These are phyloP conservation scores for Paecilomyces sp. DNA, from an alignment of 2,329 filamentous ascomycete species.

Conservation along the genomic window DNA sequence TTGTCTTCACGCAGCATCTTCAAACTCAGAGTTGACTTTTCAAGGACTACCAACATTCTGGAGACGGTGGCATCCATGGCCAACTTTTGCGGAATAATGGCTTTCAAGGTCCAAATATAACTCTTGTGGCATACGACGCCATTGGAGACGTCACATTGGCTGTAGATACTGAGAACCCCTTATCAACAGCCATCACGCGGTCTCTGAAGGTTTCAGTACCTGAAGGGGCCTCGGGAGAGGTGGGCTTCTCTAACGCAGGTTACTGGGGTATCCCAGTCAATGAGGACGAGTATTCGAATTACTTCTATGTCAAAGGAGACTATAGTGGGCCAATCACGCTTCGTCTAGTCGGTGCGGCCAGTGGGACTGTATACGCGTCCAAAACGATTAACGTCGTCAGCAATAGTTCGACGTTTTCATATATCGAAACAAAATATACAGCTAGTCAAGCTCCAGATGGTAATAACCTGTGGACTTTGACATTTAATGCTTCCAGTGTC, in stretches of 20 bases:
- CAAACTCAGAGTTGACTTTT: neutral
- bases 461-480: slow-evolving; percentile 48
- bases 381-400: slow-evolving; percentile 21
- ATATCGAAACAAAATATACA: slow-evolving; percentile 20
- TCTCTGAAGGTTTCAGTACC: slow-evolving; percentile 18
- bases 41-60: slow-evolving; percentile 30
- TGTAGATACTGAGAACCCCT: slow-evolving; percentile 15
- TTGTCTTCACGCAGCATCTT: neutral
- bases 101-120: slow-evolving; percentile 21
- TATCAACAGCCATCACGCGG: slow-evolving; percentile 20
- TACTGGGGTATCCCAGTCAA: slow-evolving; percentile 48
- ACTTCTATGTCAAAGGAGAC: slow-evolving; percentile 41
- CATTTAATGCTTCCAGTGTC: slow-evolving; percentile 39
- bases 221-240: slow-evolving; percentile 23
- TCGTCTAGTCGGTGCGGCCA: slow-evolving; percentile 33
- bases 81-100: slow-evolving; percentile 27
- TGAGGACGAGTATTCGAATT: slow-evolving; percentile 43
- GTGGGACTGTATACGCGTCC: slow-evolving; percentile 33
- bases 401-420: slow-evolving; percentile 16
- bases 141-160: slow-evolving; percentile 18
- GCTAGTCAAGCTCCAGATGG: slow-evolving; percentile 17
- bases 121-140: slow-evolving; percentile 18
- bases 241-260: slow-evolving; percentile 44
- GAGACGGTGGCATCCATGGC: slow-evolving; percentile 27
- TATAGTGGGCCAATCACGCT: slow-evolving; percentile 28